A percentile compares a stretch with the other conserved stretches of the same genome.
phyloP scores from a whole-genome alignment of 805 yeast species.

The Diddensiella caesifluorescens region DNA sequence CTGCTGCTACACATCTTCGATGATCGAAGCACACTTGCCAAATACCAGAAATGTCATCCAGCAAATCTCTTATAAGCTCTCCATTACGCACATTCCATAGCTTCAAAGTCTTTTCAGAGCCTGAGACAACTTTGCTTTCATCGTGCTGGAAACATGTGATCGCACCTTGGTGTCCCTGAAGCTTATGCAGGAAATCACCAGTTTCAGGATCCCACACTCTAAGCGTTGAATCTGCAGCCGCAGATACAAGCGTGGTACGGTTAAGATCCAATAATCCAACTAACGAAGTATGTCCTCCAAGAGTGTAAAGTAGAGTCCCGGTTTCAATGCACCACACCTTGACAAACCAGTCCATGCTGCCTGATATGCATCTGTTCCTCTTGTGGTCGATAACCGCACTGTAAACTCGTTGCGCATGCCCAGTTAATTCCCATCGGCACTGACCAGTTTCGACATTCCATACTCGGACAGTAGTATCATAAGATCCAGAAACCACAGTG shows the following conservation, averaged over 20 bases:
- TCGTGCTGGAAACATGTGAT: slow-evolving; percentile 93
- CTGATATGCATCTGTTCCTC: slow-evolving; percentile 78
- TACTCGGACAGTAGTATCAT: slow-evolving; percentile 83
- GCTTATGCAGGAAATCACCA: slow-evolving; percentile 59
- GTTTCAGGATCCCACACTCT: slow-evolving; percentile 89
- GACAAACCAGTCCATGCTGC: slow-evolving; percentile 84
- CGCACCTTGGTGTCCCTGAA: slow-evolving; percentile 74
- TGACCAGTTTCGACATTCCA: slow-evolving; percentile 80
- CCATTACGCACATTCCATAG: slow-evolving; percentile 85
- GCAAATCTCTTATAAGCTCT: slow-evolving; percentile 59
- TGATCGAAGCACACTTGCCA: slow-evolving; percentile 93
- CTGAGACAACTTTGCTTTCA: slow-evolving; percentile 77
- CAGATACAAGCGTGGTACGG: slow-evolving; percentile 74
- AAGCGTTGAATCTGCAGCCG: slow-evolving; percentile 91
- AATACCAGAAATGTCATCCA: slow-evolving; percentile 74
- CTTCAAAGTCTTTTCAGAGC: slow-evolving; percentile 81
- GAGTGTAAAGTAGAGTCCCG: slow-evolving; percentile 61
- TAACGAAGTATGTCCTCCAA: slow-evolving; percentile 83
- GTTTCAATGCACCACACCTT: slow-evolving; percentile 83
- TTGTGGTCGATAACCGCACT: slow-evolving; percentile 77
- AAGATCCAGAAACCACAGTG: slow-evolving; percentile 80
- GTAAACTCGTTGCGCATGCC: slow-evolving; percentile 85
- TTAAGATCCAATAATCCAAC: slow-evolving; percentile 83
- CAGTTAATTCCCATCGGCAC: slow-evolving; percentile 68
- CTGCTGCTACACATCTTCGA: slow-evolving; percentile 85